Base-by-base conservation (phyloP, 2,329 filamentous ascomycete species). In the Capronia americana region DNA sequence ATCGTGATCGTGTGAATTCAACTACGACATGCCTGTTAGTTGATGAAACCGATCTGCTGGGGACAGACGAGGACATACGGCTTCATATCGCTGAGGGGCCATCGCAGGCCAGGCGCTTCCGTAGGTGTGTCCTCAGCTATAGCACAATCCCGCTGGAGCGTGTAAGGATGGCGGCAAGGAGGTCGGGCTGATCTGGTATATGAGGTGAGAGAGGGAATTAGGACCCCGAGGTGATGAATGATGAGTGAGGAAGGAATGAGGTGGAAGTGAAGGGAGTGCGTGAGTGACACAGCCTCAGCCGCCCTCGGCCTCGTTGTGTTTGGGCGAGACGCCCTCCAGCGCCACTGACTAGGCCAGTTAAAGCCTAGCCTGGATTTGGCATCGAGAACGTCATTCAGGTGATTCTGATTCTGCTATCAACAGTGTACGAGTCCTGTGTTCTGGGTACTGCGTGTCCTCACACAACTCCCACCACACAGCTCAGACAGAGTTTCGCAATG, bases 81-180 rank as follows among this genome's bases (percentile, higher is more conserved):
- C 75, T 75, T 81, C 76, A 77, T 83, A 83, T 70, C 80, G 77
- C 76, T 82, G 80, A 74, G 80, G 80, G 78, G 79, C 81, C 80
- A 83, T 83, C 72, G 73, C 75, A 58, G 41, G 63, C 57, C 64
- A 32, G 58, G 58, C 46, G 51, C 30, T 30, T 38, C 32, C 30
- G 58, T 61, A 17, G 46, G 58, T 53, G 46, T 54, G 3, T 41
- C 46, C 58, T 10, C 28, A 54, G n/a, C 12, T 14, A 30, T 2
- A 11, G 10, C 14, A 12, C 12, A 61, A 59, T 12, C 28, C 41
- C 26, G 23, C 12, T 26, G 8, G 58, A 34, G 41, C 14, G 4
- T 28, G 7, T n/a, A 56, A 34, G 3, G 14, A n/a, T 53, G 57
- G n/a, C 38, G 44, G 54, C 23, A 38, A 51, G n/a, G 57, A 57